phyloP scores from a whole-genome alignment of 495 filamentous ascomycete species.

The Daldinia decipiens region DNA sequence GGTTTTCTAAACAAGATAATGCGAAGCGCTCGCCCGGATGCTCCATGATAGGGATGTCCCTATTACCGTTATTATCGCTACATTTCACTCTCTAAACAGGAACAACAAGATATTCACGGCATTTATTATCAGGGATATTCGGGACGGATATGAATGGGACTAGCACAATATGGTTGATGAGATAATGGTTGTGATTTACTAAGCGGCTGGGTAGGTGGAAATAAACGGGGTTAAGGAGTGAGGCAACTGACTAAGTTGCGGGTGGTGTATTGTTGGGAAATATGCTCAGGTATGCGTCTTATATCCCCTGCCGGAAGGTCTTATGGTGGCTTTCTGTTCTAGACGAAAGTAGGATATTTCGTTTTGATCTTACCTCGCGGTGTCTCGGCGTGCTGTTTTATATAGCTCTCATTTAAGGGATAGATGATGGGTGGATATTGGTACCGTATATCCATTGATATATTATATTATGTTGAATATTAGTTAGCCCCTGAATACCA shows the following conservation, averaged over 20 bases:
- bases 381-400: background rate
- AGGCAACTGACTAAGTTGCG: background rate
- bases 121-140: constrained; percentile 18
- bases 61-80: background rate
- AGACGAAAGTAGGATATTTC: background rate
- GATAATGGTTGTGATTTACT: constrained; percentile 17
- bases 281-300: constrained; percentile 2
- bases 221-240: constrained; percentile 33
- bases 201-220: constrained; percentile 11
- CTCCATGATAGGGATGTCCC: constrained; percentile 17
- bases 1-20: constrained; percentile 35
- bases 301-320: background rate
- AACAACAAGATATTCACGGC: background rate
- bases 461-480: background rate
- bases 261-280: background rate
- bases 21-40: constrained; percentile 34
- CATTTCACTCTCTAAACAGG: background rate
- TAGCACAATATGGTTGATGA: constrained; percentile 10
- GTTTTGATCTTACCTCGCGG: background rate
- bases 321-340: background rate
- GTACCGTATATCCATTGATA: background rate
- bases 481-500: background rate
- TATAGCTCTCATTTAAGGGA: background rate
- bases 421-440: background rate
- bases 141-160: constrained; percentile 9